These are phyloP conservation scores for Corniculantispora saksenae DNA, from an alignment of 2,329 filamentous ascomycete species.

Conservation along the genomic window DNA sequence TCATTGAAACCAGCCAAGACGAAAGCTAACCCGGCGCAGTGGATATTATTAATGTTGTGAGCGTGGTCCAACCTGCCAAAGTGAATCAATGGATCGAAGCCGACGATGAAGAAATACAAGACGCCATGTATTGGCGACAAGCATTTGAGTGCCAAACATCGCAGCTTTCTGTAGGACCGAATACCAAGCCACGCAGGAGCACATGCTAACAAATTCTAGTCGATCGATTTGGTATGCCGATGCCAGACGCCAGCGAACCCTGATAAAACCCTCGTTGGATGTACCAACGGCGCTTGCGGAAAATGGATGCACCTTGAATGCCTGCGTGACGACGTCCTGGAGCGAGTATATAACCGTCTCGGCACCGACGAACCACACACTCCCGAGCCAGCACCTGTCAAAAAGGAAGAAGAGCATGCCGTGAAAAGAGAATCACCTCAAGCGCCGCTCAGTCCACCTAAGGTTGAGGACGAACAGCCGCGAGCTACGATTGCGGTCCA, in stretches of 20 bases:
- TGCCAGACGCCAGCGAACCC: constrained; percentile 64
- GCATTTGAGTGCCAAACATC: constrained; percentile 58
- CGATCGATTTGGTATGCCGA: constrained; percentile 57
- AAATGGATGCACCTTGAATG: constrained; percentile 67
- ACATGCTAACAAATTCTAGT: constrained; percentile 34
- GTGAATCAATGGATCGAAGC: constrained; percentile 71
- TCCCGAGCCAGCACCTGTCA: constrained; percentile 35
- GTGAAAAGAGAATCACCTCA: constrained; percentile 18
- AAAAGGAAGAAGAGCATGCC: constrained; percentile 27
- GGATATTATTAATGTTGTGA: constrained; percentile 74
- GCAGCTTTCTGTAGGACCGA: constrained; percentile 56
- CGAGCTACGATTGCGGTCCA: constrained; percentile 57
- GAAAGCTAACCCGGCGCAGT: constrained; percentile 41
- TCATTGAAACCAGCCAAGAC: neutral
- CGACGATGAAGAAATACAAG: constrained; percentile 63
- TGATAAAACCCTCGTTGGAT: constrained; percentile 60
- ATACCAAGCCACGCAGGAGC: too few species aligned
- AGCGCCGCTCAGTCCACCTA: constrained; percentile 51
- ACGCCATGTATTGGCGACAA: constrained; percentile 65
- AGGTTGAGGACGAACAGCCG: constrained; percentile 50
- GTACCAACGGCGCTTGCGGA: constrained; percentile 54
- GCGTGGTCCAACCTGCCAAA: constrained; percentile 61
- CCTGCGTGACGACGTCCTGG: constrained; percentile 56
- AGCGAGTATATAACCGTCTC: constrained; percentile 50
- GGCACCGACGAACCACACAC: constrained; percentile 52